Percentiles rank a stretch among this genome's conserved stretches.
phyloP scores from a whole-genome alignment of 345 rosid species.

The Jatropha curcas region DNA sequence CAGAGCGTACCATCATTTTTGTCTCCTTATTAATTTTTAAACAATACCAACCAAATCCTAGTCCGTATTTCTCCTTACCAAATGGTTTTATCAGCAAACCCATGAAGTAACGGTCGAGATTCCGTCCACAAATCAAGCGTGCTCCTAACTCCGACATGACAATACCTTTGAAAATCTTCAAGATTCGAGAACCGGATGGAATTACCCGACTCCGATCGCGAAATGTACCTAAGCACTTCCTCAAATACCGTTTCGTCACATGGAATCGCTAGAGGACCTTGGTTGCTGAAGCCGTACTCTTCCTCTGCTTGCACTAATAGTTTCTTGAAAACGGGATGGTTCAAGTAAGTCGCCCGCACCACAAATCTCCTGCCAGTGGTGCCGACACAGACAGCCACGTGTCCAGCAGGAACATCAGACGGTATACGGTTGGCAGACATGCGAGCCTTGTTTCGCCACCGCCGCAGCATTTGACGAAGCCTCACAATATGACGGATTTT shows the following conservation, averaged over 20 bases:
- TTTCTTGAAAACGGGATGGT: constrained; percentile 77
- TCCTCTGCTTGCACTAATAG: constrained; percentile 77
- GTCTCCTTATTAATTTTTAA: constrained; percentile 2
- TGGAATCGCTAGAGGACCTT: constrained; percentile 83
- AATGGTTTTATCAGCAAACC: constrained; percentile 46
- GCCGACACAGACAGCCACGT: constrained; percentile 87
- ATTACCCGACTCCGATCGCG: constrained; percentile 55
- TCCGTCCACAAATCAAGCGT: constrained; percentile 64
- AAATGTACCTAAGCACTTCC: constrained; percentile 67
- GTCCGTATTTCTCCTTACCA: constrained; percentile 32
- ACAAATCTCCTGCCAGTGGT: constrained; percentile 64
- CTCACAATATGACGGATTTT: constrained; percentile 92
- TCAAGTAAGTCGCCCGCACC: constrained; percentile 82
- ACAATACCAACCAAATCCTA: background rate
- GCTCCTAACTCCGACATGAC: constrained; percentile 49
- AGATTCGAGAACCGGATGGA: constrained; percentile 46
- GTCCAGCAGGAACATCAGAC: constrained; percentile 90
- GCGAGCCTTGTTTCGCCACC: constrained; percentile 89
- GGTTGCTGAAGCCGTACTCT: constrained; percentile 78
- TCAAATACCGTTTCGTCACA: constrained; percentile 88
- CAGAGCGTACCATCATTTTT: background rate
- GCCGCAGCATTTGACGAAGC: constrained; percentile 79
- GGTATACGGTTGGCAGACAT: constrained; percentile 57
- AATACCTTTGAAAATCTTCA: constrained; percentile 60
- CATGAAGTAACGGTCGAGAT: constrained; percentile 75